These are phyloP conservation scores for Coemansia sp. DNA, from an alignment of 192 early-diverging fungal genomes.

Conservation along the genomic window DNA sequence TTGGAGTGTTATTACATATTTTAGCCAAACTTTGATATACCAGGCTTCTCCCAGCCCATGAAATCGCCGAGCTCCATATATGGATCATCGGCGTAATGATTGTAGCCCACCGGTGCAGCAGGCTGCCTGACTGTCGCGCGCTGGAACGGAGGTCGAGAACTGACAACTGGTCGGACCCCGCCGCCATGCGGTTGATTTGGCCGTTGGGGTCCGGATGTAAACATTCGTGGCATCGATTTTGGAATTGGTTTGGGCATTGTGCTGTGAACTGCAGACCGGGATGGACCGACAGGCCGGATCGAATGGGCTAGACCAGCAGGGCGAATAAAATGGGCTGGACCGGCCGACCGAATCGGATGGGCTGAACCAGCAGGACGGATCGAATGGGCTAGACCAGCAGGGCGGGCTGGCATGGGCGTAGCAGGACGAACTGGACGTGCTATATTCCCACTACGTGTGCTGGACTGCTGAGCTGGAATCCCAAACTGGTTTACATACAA, in stretches of 20 bases:
- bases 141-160: not conserved
- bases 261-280: too few species aligned
- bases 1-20: too few species aligned
- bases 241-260: too few species aligned
- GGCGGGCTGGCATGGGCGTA: not conserved
- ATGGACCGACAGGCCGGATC: too few species aligned
- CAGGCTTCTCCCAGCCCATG: constrained; percentile 39
- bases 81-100: constrained; percentile 46
- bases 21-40: constrained; percentile 37
- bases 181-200: not conserved
- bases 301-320: too few species aligned
- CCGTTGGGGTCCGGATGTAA: too few species aligned
- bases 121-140: not conserved
- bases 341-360: too few species aligned
- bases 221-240: too few species aligned
- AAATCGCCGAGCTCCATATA: constrained; percentile 26
- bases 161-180: constrained; percentile 14
- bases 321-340: too few species aligned
- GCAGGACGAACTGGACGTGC: not conserved
- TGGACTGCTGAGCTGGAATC: not conserved
- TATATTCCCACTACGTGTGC: not conserved
- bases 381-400: too few species aligned
- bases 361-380: too few species aligned
- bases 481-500: constrained; percentile 47
- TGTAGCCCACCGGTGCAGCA: constrained; percentile 14